Evolutionary conservation across 768 basidiomycete genomes (phyloP), one percentile per base, ranked within the genome.

Genomic region (Neoboletus magnificus): DNA sequence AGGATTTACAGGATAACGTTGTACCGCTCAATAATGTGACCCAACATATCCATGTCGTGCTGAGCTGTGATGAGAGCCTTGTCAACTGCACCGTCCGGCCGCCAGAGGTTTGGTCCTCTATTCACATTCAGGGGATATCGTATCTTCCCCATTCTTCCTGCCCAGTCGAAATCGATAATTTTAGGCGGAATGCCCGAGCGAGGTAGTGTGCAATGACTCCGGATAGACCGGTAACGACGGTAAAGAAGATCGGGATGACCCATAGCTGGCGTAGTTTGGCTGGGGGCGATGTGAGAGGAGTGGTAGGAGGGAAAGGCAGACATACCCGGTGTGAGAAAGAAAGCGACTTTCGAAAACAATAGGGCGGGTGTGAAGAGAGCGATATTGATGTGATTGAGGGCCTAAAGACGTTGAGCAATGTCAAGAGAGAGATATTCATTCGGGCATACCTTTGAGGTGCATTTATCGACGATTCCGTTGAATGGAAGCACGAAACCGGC

Each of bases 331-430:
- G 88, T 83, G 40, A 94, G 71, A 68, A 89, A 91, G 75, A 95
- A 96, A 0, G 95, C 96, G 22, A 98, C 93, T 74, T 97, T 98
- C 13, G 91, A 93, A 73, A 96, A 95, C 32, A 96, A 76, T 7
- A 95, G 82, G 0, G 89, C 86, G 0, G 91, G 89, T 0, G 90
- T 92, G 74, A 98, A 97, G 32, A 98, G 82, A 0, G 89, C 89
- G 23, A 96, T 84, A 69, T 95, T 96, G 50, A 96, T 74, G 22
- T 82, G 78, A 64, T 92, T 93, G 20, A 92, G 74, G 81, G 84
- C 82, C 89, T 90, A 29, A 27, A 64, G 2, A 27, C 29, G 15
- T 41, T 54, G 22, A 54, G 46, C 18, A 15, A 16, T n/a, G 39
- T 44, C 25, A 23, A 25, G 9, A n/a, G 33, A 23, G 1, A 12